Base-by-base conservation (phyloP, 2,329 filamentous ascomycete genomes). In the Aureobasidium zeae region DNA sequence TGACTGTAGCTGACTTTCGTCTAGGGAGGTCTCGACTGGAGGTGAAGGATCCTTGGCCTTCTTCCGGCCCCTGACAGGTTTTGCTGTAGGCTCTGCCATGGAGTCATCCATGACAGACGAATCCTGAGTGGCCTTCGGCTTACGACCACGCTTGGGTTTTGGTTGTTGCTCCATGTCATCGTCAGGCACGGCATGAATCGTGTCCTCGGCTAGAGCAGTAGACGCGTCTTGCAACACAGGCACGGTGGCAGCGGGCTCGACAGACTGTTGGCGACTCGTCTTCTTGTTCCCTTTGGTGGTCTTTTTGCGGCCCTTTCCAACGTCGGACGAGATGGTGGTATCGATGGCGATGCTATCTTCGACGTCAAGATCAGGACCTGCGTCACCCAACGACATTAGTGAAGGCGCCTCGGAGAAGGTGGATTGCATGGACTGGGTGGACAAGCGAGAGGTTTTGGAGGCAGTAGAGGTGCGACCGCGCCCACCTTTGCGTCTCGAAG, bases 381-480 rank as follows among this genome's bases (percentile, higher is more conserved):
- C 65, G 20, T 70, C 66, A 16, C 64, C 66, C 16, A 63, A 54
- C 4, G 64, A 57, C 51, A 57, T 53, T 17, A 56, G 48, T 15
- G 53, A 58, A 9, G 61, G 62, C 9, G 61, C 60, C 52, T 71
- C 69, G 2, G 69, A 70, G 30, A 61, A 55, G 16, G 63, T 61
- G n/a, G 63, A 64, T 17, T 57, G 52, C 24, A 58, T 59, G 0
- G 70, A 73, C 50, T 75, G 72, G 6, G 65, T 69, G 15, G 73
- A 76, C n/a, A 72, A 48, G 30, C 84, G 76, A 3, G 83, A 84
- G 7, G 73, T 70, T 58, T 86, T 88, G 16, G 86, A 91, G 32
- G 70, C 55, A 30, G 54, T 57, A 36, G 49, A 50, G 15, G 37
- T 62, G 49, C 74, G 60, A 57, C 64, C 58, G 70, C 82, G 67